Evolutionary conservation across 2,329 filamentous ascomycete genomes (phyloP).

Genomic region (Fusarium stilboides): DNA sequence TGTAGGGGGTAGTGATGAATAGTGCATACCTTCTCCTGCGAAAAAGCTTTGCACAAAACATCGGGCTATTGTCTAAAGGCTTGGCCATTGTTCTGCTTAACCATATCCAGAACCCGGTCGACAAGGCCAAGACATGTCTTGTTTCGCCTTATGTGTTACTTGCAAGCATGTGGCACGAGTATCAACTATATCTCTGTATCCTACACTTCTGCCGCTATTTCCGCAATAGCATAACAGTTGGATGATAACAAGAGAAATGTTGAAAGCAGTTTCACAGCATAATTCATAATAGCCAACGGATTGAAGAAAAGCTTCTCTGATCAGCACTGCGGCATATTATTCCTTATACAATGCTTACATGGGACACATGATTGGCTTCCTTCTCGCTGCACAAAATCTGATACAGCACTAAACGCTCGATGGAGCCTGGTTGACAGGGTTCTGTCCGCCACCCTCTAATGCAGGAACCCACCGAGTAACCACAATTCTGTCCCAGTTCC

Average conservation of each 20-base stretch:
- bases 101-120: background rate
- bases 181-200: background rate
- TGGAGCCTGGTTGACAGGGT: constrained; percentile 23
- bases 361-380: constrained; percentile 32
- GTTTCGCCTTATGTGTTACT: constrained; percentile 31
- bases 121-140: constrained; percentile 33
- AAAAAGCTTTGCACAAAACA: constrained; percentile 14
- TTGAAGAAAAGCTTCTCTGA: background rate
- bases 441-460: constrained; percentile 39
- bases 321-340: constrained; percentile 20
- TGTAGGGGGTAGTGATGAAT: constrained; percentile 7
- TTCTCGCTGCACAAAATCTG: constrained; percentile 38
- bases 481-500: background rate
- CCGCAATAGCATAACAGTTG: background rate
- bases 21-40: background rate
- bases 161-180: constrained; percentile 6
- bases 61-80: constrained; percentile 1
- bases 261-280: background rate
- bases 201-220: background rate
- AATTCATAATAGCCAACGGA: constrained; percentile 25
- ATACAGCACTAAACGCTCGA: constrained; percentile 30
- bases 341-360: constrained; percentile 15
- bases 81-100: constrained; percentile 5
- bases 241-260: background rate
- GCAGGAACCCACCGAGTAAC: constrained; percentile 47